Evolutionary conservation across 768 basidiomycete species (phyloP).

Genomic region (Russula dissimulans): DNA sequence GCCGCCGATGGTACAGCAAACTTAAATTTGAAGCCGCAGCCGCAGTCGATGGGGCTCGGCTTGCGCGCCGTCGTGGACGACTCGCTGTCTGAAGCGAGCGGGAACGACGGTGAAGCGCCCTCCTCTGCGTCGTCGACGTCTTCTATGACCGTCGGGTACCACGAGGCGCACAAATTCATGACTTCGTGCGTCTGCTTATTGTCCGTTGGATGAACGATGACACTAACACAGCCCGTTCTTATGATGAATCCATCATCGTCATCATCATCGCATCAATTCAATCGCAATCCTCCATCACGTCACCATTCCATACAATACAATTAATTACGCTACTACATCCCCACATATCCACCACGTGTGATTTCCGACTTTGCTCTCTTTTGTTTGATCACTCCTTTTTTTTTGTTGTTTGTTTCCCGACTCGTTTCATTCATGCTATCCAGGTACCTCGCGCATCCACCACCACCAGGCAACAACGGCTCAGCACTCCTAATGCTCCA

Average conservation of each 20-base stretch:
- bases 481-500: slow-evolving; percentile 57
- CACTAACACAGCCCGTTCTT: too few relatives aligned
- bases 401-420: neutral
- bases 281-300: neutral
- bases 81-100: slow-evolving; percentile 29
- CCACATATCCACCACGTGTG: neutral
- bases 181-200: slow-evolving; percentile 40
- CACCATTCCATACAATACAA: neutral
- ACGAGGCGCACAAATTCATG: slow-evolving; percentile 53
- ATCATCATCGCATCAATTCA: too few relatives aligned
- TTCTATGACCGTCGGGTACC: slow-evolving; percentile 30
- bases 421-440: neutral
- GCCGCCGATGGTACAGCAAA: too few relatives aligned
- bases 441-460: slow-evolving; percentile 47
- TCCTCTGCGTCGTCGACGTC: neutral
- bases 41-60: slow-evolving; percentile 24
- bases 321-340: too few relatives aligned
- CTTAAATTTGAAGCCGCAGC: too few relatives aligned
- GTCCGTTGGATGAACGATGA: too few relatives aligned
- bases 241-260: too few relatives aligned
- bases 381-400: neutral
- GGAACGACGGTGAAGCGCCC: neutral
- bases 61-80: slow-evolving; percentile 43
- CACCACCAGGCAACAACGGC: slow-evolving; percentile 31
- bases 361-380: neutral